Base-by-base conservation (phyloP, 129 eudicot genomes). In the Scalesia atractyloides region DNA sequence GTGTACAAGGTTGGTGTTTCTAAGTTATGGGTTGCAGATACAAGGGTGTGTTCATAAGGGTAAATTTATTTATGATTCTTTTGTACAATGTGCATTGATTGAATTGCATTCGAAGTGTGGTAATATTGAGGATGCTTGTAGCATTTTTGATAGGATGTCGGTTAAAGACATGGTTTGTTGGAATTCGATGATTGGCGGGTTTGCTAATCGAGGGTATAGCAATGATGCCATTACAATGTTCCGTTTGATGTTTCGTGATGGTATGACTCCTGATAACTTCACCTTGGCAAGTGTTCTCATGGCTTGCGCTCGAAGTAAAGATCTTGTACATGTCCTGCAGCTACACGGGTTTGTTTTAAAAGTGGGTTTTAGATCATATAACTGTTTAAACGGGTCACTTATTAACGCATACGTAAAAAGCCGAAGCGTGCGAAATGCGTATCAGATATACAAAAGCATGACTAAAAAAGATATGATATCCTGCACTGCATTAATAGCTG, bases 181-280 rank as follows among this genome's bases (percentile, higher is more conserved):
- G 94, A 90, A 90, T 73, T 84, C 87, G 9, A 85, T 90, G 94
- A 83, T 90, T 64, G 84, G 83, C 39, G 97, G 94, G 16, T 85
- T 80, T 71, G 85, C 81, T 5, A 64, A 50, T 49, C 89, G 78
- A 53, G 91, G 87, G 44, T 74, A 81, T 47, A 64, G 66, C 48
- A 36, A 70, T 36, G 76, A 87, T 73, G 94, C 91, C 7, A 72
- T 77, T 43, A 5, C 5, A 5, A 69, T 79, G 76, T 87, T 85
- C 26, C 80, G 73, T 5, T 63, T 63, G 44, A 87, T 90, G 94
- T 80, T 90, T 22, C 79, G 80, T 70, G 87, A 81, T 64, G 97
- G 95, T 90, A 84, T 16, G 65, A 24, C 76, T 41, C 94, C 94
- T 20, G 96, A 89, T 69, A 74, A 66, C 78, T 86, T 86, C 81